These are phyloP conservation scores for Irpex lacteus DNA, from an alignment of 1,284 basidiomycete genomes.

Conservation along the genomic window DNA sequence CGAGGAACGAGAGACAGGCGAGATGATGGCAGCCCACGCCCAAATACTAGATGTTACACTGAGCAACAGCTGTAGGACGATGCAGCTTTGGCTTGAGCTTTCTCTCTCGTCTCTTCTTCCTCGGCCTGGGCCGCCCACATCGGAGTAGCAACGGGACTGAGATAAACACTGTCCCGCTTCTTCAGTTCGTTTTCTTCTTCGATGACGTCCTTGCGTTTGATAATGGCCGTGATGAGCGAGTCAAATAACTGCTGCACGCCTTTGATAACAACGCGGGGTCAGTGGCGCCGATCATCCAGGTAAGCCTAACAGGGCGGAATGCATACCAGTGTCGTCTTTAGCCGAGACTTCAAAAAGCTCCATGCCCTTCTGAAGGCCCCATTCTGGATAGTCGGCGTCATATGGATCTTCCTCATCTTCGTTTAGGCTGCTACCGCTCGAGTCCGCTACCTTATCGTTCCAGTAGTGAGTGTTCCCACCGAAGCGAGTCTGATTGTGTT, in stretches of 20 bases:
- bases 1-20: constrained; percentile 5
- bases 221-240: constrained; percentile 73
- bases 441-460: constrained; percentile 49
- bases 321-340: constrained; percentile 75
- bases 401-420: constrained; percentile 60
- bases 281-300: constrained; percentile 6
- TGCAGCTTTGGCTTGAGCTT: constrained; percentile 47
- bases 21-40: constrained; percentile 12
- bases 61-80: constrained; percentile 67
- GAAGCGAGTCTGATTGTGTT: constrained; percentile 44
- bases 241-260: constrained; percentile 77
- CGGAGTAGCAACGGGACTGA: constrained; percentile 58
- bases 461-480: constrained; percentile 48
- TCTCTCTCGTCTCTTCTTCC: constrained; percentile 73
- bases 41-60: constrained; percentile 26
- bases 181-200: constrained; percentile 75
- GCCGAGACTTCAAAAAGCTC: constrained; percentile 84
- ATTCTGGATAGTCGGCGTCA: constrained; percentile 59
- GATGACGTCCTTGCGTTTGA: constrained; percentile 71
- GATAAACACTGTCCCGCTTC: constrained; percentile 76
- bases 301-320: constrained; percentile 2
- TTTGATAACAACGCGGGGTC: constrained; percentile 25
- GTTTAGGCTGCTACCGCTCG: constrained; percentile 61
- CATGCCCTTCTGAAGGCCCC: constrained; percentile 78
- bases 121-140: constrained; percentile 78